Base-by-base conservation (phyloP, 768 basidiomycete genomes). In the Sporobolomyces phaffii region DNA sequence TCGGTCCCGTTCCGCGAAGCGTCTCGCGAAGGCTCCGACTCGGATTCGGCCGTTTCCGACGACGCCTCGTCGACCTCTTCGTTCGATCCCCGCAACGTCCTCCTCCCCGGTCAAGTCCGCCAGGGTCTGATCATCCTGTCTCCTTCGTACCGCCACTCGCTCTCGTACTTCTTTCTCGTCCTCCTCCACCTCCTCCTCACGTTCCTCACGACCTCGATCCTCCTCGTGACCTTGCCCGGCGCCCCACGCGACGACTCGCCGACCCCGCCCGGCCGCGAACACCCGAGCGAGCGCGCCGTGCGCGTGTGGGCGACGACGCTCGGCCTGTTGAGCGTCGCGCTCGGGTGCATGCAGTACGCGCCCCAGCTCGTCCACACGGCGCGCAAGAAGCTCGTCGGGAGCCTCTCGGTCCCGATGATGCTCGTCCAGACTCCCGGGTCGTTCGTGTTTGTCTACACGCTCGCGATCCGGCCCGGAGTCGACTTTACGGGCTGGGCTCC, bases 391-490 rank as follows among this genome's bases (percentile, higher is more conserved):
- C 83, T 94, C 17, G 92, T 98, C 13, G 94, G 94, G 4, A 91
- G 91, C 0, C 80, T 98, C 20, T 92, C 90, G 74, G 89, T 99
- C 62, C 87, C 88, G 1, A 97, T 91, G 85, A 97, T 99, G 94
- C 79, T 84, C 52, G 89, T 99, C 20, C 94, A 71, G 73, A 65
- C 58, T 2, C 66, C 75, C 10, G 75, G 75, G 26, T 70, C 70
- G 24, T 72, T 73, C 73, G 62, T 75, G 43, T 75, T 75, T 36
- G 74, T 74, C 29, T 75, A 74, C 61, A 73, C 73, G n/a, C 63
- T 75, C 53, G 73, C 76, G 60, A 53, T 79, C 49, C 63, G 80
- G 40, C 74, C 75, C 14, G 78, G 78, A 1, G 78, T 78, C 26
- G 74, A 78, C 64, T 80, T 77, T 76, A 78, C 77, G 13, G 76